Conservation (phyloP, 1,139 yeast species). For the Wickerhamiella infanticola region DNA sequence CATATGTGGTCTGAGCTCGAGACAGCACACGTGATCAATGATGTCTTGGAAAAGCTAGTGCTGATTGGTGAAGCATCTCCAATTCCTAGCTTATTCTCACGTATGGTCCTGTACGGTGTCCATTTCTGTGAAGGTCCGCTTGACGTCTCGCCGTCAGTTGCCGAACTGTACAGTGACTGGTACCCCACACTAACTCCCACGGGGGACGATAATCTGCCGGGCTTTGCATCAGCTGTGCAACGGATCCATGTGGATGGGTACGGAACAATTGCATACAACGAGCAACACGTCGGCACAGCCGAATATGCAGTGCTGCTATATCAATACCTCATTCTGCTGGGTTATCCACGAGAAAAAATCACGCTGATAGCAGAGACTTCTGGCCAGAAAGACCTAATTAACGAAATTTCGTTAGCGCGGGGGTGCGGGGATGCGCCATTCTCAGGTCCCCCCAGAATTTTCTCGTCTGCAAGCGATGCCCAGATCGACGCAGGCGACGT, state of each 20-base stretch:
- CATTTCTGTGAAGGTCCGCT: neutral
- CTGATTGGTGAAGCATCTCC: conserved; percentile 11
- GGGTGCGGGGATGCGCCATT: conserved; percentile 2
- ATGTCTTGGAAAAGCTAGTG: neutral
- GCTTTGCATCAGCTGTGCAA: neutral
- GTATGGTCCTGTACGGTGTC: conserved; percentile 19
- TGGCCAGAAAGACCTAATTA: conserved; percentile 25
- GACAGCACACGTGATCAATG: conserved; percentile 13
- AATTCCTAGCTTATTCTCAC: conserved; percentile 19
- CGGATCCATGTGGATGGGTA: neutral
- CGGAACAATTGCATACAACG: neutral
- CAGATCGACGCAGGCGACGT: neutral
- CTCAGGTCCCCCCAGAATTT: neutral
- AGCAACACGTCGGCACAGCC: conserved; percentile 34
- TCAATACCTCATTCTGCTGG: conserved; percentile 33
- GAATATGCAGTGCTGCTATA: conserved; percentile 35
- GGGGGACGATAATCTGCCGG: neutral
- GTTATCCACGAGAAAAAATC: conserved; percentile 30
- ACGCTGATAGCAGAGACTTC: conserved; percentile 30
- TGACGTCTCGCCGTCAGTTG: conserved; percentile 17
- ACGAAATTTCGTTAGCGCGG: neutral
- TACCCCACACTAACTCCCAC: neutral
- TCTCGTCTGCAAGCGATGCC: neutral
- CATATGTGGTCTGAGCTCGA: conserved; percentile 24
- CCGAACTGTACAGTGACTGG: conserved; percentile 15